Evolutionary conservation across 768 basidiomycete genomes (phyloP), one percentile per base, ranked within the genome.

Genomic region (Boletus pseudo-olivaceus): DNA sequence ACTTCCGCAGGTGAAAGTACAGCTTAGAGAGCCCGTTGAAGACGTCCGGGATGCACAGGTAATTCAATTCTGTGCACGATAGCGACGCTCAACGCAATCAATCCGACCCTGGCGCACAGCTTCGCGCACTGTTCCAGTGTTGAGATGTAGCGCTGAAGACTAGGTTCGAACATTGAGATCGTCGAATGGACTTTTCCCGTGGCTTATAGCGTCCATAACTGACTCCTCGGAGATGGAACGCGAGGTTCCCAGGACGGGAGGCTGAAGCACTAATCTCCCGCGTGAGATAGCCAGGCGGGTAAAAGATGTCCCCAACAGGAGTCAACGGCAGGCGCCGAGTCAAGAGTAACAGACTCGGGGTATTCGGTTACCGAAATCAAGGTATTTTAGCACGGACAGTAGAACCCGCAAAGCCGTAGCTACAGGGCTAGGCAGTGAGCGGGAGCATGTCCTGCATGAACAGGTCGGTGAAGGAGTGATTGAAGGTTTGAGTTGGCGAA

Each of bases 181-280:
- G 46, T 53, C 55, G 39, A 49, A 46, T 39, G 48, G 15, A 19
- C 30, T 26, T 51, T 55, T 54, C 41, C 58, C 49, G 52, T 48
- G 34, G 44, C 34, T 57, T 38, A 56, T 38, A 20, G 35, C 37
- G 47, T 44, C 40, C 52, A 46, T 49, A 54, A 56, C 42, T 15
- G 56, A 57, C 54, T 67, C 66, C 66, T 67, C 66, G 66, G 66
- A 67, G 61, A 61, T 68, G n/a, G 12, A 54, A 45, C 32, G 27
- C 14, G 35, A 41, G 35, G 51, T 56, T 59, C 51, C 61, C 54
- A 54, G 51, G 41, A 56, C 42, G 38, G 61, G 32, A 38, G 44
- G 38, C n/a, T 53, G 53, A 56, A 50, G 56, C 62, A 61, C 55
- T 42, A 46, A 60, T 57, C 42, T 43, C 48, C 47, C 49, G 51